These are phyloP conservation scores for Elaphomyces granulatus DNA, from an alignment of 495 filamentous ascomycete species.

Conservation along the genomic window DNA sequence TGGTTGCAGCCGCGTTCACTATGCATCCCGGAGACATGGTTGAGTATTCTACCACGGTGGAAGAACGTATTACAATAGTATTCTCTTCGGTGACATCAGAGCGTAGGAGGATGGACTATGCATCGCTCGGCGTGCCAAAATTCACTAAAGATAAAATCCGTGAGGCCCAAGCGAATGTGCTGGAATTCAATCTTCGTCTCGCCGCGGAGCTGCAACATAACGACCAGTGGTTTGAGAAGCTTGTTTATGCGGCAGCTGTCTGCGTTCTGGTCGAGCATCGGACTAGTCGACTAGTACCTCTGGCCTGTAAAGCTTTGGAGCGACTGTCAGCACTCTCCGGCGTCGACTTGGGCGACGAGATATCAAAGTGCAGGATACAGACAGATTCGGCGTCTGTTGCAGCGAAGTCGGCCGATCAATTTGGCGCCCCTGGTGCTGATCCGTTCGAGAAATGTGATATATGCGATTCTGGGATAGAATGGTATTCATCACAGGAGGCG, in stretches of 20 bases:
- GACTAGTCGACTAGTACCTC: conserved; percentile 11
- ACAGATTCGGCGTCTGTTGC: conserved; percentile 8
- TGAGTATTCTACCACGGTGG: conserved; percentile 31
- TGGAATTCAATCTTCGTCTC: conserved; percentile 19
- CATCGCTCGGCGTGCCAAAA: too few species aligned
- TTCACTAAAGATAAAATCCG: conserved; percentile 2
- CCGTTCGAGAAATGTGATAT: conserved; percentile 34
- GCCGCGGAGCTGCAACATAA: conserved; percentile 4
- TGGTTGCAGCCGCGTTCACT: conserved; percentile 28
- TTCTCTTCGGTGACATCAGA: conserved; percentile 15
- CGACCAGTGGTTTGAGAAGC: conserved; percentile 13
- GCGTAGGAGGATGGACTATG: too few species aligned
- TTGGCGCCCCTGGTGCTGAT: conserved; percentile 11
- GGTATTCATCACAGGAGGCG: conserved; percentile 24
- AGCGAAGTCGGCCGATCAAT: conserved; percentile 13
- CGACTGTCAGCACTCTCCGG: conserved; percentile 16
- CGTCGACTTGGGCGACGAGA: conserved; percentile 21
- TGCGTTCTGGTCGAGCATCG: conserved; percentile 22
- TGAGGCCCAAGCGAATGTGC: conserved; percentile 14
- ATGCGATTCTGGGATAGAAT: conserved; percentile 28
- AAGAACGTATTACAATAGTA: conserved; percentile 24
- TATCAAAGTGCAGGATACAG: conserved; percentile 13
- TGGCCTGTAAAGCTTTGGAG: conserved; percentile 18
- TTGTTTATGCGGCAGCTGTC: conserved; percentile 28
- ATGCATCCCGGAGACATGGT: conserved; percentile 39